Base-by-base conservation (phyloP, 495 filamentous ascomycete genomes). In the Aspergillus hancockii region DNA sequence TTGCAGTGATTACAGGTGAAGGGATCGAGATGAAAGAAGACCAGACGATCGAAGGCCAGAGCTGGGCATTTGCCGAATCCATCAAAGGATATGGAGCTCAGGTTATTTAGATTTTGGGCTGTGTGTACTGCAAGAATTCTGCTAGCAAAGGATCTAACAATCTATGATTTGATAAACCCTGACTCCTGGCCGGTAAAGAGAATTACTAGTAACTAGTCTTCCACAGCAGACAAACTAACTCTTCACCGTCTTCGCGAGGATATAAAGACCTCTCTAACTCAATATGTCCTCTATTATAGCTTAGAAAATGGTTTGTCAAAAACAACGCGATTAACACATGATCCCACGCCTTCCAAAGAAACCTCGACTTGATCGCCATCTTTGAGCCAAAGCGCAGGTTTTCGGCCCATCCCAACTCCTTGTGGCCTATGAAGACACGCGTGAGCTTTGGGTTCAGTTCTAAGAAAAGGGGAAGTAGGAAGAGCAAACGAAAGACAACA, bases 1-100 rank as follows among this genome's bases (percentile, higher is more conserved):
- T 98, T 71, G 93, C 93, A 14, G 82, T 97, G 28, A 82, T 98
- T 52, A 93, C 91, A 45, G 85, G 89, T 73, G 89, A 91, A 28
- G 81, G 75, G 4, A 86, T 97, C 64, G 90, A 97, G 63, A 66
- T 97, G 68, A 86, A 85, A 74, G 84, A 93, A 77, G 78, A 88
- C 67, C 89, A 95, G 78, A 81, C 86, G 71, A 71, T 91, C 54
- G 85, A 90, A 63, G 74, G 83, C 59, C 92, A 97, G 81, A 97
- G 92, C 82, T 98, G 94, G 94, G 92, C 91, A 57, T 98, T 98
- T 80, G 91, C 92, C 12, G 90, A 96, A 73, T 79, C 81, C 43
- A 94, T 96, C 68, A 87, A 79, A 69, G 90, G 90, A 56, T 91
- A 91, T 71, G 88, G 88, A 34, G 83, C 87, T 25, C 88, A 90